Base-by-base conservation (phyloP, 1,284 basidiomycete genomes). In the Malassezia dermatis region DNA sequence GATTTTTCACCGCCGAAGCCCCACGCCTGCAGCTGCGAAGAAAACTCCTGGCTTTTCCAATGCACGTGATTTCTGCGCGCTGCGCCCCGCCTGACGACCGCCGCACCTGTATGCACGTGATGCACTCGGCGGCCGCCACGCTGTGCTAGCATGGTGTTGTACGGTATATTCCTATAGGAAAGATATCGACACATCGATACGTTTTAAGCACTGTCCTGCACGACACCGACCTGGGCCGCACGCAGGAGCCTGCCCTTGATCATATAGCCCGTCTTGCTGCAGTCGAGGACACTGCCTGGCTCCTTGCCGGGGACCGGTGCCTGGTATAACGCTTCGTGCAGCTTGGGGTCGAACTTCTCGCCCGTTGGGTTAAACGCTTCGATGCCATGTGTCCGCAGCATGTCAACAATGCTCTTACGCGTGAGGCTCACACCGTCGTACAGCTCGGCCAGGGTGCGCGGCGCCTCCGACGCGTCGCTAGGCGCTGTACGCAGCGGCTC, bases 141-240 rank as follows among this genome's bases (percentile, higher is more conserved):
- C 17, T 24, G 39, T 17, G 28, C 28, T 30, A 8, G 32, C 32
- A 34, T 7, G 15, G 28, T 26, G 39, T 11, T 31, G 17, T 19
- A 34, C 32, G 41, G 27, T 43, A 43, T 26, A 21, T n/a, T n/a
- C 12, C 41, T 43, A 43, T 45, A 28, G 24, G 24, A 42, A 42
- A 26, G 21, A 21, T 26, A 43, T 28, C 31, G 31, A 17, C 32
- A 4, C 30, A 26, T 51, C 30, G 21, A 49, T 41, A 23, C 30
- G 27, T 44, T 28, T 52, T 48, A 52, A 26, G 34, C 28, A 8
- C 28, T 48, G 28, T 65, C 66, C 71, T 78, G 77, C 12, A 86
- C 89, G 28, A 98, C 91, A 55, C 93, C 94, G 51, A 98, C 93
- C 79, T 96, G 89, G 19, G 94, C 93, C 3, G 94, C 89, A 51